These are phyloP conservation scores for Talaromyces sp. DNA, from an alignment of 2,329 filamentous ascomycete species.

Conservation along the genomic window DNA sequence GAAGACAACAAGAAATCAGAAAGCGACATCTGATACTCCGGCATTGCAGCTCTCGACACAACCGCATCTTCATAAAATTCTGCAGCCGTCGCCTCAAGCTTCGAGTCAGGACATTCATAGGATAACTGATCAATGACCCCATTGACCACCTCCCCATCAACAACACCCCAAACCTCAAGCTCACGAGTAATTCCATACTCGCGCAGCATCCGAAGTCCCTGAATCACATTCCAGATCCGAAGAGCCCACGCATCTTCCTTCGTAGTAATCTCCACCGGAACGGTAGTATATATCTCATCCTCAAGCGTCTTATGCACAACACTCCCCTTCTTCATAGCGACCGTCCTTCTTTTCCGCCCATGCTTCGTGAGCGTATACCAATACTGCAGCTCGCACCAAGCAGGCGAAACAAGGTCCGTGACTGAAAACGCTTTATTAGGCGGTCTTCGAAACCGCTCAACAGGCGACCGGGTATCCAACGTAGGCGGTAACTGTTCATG, in stretches of 20 bases:
- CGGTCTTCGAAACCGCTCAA: slow-evolving; percentile 76
- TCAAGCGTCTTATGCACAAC: slow-evolving; percentile 82
- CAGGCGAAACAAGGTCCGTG: slow-evolving; percentile 81
- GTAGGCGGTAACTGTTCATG: slow-evolving; percentile 19
- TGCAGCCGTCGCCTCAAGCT: slow-evolving; percentile 65
- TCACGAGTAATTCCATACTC: slow-evolving; percentile 74
- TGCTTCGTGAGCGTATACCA: slow-evolving; percentile 80
- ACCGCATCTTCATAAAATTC: slow-evolving; percentile 42
- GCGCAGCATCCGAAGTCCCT: slow-evolving; percentile 74
- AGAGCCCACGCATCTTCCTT: slow-evolving; percentile 83
- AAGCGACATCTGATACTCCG: slow-evolving; percentile 50
- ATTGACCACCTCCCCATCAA: slow-evolving; percentile 81
- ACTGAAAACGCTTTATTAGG: slow-evolving; percentile 82
- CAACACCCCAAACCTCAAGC: slow-evolving; percentile 79
- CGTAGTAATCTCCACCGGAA: slow-evolving; percentile 70
- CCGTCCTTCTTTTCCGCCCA: slow-evolving; percentile 73
- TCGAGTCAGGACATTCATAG: slow-evolving; percentile 72
- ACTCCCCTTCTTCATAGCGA: slow-evolving; percentile 81
- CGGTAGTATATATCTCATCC: slow-evolving; percentile 77
- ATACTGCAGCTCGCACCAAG: slow-evolving; percentile 96
- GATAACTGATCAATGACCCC: slow-evolving; percentile 88
- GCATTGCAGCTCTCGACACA: slow-evolving; percentile 38
- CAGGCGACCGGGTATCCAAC: slow-evolving; percentile 60
- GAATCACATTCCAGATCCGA: slow-evolving; percentile 86
- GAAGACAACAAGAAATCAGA: slow-evolving; percentile 48